These are phyloP conservation scores for Botrytis sinoallii DNA, from an alignment of 2,329 filamentous ascomycete genomes.

Conservation along the genomic window DNA sequence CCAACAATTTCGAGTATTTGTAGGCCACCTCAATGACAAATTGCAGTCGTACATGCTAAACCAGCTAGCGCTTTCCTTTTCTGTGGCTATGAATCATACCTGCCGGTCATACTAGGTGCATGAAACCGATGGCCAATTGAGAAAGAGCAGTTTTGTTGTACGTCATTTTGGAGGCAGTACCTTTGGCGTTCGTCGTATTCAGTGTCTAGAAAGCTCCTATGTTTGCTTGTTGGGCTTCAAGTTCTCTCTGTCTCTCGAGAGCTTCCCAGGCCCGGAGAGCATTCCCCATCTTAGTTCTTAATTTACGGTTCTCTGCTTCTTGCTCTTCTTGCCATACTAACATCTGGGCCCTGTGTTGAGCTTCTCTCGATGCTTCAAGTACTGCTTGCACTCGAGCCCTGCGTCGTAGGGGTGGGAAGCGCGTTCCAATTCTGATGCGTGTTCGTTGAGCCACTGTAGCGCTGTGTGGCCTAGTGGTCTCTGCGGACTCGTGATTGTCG, in stretches of 20 bases:
- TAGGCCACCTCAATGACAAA: not conserved
- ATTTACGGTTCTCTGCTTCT: not conserved
- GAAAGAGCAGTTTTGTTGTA: not conserved
- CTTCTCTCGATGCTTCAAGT: not conserved
- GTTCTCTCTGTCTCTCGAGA: not conserved
- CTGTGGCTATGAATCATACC: not conserved
- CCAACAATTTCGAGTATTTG: not conserved
- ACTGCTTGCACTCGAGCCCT: not conserved
- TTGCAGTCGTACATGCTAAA: not conserved
- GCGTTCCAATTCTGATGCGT: not conserved
- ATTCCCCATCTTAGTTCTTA: too few species aligned
- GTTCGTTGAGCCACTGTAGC: not conserved
- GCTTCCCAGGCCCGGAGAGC: too few species aligned
- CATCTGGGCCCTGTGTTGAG: not conserved
- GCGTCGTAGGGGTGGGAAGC: not conserved
- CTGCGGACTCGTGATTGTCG: too few species aligned
- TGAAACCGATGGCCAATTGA: too few species aligned
- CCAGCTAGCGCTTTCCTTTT: too few species aligned
- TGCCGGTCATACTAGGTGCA: not conserved
- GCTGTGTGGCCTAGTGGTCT: not conserved
- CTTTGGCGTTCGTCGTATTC: not conserved
- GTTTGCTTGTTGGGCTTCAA: not conserved
- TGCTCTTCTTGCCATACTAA: not conserved
- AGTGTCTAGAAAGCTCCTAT: not conserved
- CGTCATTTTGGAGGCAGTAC: not conserved